These are phyloP conservation scores for Lipomyces yamadae DNA, from an alignment of 805 yeast species.

Conservation along the genomic window DNA sequence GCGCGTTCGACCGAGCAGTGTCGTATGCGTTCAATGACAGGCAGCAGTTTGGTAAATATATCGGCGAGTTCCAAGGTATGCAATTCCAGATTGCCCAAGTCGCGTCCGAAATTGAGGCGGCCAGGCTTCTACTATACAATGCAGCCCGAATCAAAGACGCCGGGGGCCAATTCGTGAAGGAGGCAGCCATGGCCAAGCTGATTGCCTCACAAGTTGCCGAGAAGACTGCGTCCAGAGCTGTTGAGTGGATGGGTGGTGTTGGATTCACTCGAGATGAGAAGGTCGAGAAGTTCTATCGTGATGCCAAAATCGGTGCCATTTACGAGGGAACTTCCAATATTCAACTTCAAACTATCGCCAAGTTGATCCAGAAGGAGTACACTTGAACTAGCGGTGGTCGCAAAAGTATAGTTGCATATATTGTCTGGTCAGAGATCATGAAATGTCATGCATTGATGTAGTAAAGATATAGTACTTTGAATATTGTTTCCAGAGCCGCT, in stretches of 20 bases:
- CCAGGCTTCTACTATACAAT: constrained; percentile 50
- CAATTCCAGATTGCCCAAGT: constrained; percentile 54
- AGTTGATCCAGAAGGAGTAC: constrained; percentile 46
- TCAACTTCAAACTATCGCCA: constrained; percentile 53
- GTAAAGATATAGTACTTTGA: neutral
- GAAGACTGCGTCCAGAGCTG: constrained; percentile 49
- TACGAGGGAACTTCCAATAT: constrained; percentile 54
- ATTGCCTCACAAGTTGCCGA: constrained; percentile 51
- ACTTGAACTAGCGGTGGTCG: neutral
- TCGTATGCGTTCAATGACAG: constrained; percentile 49
- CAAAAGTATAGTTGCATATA: too few relatives aligned
- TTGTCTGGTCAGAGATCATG: too few relatives aligned
- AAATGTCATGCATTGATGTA: too few relatives aligned
- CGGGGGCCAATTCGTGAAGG: constrained; percentile 48
- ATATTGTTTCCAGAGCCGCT: neutral
- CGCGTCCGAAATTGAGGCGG: constrained; percentile 53
- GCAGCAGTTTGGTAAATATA: constrained; percentile 50
- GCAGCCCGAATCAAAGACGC: constrained; percentile 55
- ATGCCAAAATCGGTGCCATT: constrained; percentile 53
- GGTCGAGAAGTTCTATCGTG: constrained; percentile 52
- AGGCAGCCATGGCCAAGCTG: constrained; percentile 54
- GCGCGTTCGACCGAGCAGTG: constrained; percentile 51
- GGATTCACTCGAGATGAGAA: constrained; percentile 53
- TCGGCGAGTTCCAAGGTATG: constrained; percentile 55
- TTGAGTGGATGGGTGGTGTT: constrained; percentile 56